Evolutionary conservation across 495 filamentous ascomycete species (phyloP), one percentile per base, ranked within the genome.

Genomic region (Letharia columbiana): DNA sequence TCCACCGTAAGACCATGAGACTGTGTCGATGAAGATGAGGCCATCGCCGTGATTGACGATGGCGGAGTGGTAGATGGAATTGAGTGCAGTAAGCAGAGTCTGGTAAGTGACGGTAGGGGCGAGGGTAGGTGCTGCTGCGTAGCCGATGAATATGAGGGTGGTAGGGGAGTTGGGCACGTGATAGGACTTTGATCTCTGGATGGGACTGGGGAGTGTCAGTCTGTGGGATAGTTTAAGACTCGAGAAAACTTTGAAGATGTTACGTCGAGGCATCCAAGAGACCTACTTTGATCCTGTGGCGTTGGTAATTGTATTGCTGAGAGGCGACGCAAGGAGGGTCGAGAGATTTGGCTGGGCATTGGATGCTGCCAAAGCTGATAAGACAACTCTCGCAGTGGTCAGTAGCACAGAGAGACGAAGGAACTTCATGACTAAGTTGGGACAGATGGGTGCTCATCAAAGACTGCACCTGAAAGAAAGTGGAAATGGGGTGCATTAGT

Each of bases 111-210:
- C 5, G 13, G 63, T 2, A 4, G 63, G 23, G 20, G 12, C 2
- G 11, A 65, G 20, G 7, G 31, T 13, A 4, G 41, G 17, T 8
- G 63, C 15, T 2, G 52, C 10, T 1, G 31, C 5, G 42, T 65
- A 65, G 10, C 23, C 28, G 63, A n/a, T 13, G 49, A 65, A 65
- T 39, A 8, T 0, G 31, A 65, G 63, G 28, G 63, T 65, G 11
- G 33, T 49, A 1, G 54, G 40, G 15, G 63, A 59, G 12, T 40
- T 31, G 33, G 54, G 63, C 31, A 65, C 33, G n/a, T 45, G 63
- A 28, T 60, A 65, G 17, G 31, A 10, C 28, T 49, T 65, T 10
- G 54, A 41, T 2, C 31, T 35, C 40, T 44, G 56, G 9, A 47
- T n/a, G 28, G 18, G 17, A 17, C 63, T 60, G 33, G 8, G 33